Evolutionary conservation across 768 basidiomycete genomes (phyloP), one percentile per base, ranked within the genome.

Genomic region (Asterophora lycoperdoides): DNA sequence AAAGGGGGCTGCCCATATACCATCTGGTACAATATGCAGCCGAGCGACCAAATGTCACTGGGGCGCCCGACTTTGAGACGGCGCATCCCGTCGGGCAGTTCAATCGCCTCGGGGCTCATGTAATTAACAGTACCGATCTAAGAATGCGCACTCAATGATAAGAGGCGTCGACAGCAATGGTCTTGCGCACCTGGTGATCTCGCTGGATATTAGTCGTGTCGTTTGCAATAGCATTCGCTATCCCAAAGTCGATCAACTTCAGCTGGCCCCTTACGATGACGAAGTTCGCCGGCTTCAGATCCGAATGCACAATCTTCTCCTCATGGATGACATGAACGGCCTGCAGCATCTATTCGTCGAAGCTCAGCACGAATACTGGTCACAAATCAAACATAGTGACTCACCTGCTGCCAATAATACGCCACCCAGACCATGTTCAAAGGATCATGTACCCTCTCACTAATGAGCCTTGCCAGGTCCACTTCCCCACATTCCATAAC

Each of bases 211-310:
- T 97, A 2, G 95, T 97, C 1, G 95, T 99, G 59, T 99, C 95
- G 61, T 94, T 97, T 14, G 94, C 93, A 56, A 99, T 95, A 8
- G 94, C 94, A 63, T 97, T 97, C 11, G 95, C 94, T 60, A 99
- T 99, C n/a, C 95, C 95, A 61, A 99, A 99, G 65, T 99, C 95
- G 56, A 99, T 99, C 54, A 99, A 72, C 76, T 99, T 99, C 48
- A 99, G 74, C 56, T 92, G 87, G 5, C 95, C 95, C 50, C 86
- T 84, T 48, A 98, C 95, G 26, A 99, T 75, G 17, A 99, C 94
- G 56, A 99, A 99, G 67, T 99, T 99, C 3, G 96, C 95, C 5
- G 95, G 95, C 64, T 99, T 99, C 47, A 98, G 76, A 67, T 99
- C 95, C 15, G 94, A 95, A 68, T 99, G 95, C 2, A 99, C 95